Evolutionary conservation across 495 filamentous ascomycete species (phyloP).

Genomic region (Polyplosphaeria fusca): DNA sequence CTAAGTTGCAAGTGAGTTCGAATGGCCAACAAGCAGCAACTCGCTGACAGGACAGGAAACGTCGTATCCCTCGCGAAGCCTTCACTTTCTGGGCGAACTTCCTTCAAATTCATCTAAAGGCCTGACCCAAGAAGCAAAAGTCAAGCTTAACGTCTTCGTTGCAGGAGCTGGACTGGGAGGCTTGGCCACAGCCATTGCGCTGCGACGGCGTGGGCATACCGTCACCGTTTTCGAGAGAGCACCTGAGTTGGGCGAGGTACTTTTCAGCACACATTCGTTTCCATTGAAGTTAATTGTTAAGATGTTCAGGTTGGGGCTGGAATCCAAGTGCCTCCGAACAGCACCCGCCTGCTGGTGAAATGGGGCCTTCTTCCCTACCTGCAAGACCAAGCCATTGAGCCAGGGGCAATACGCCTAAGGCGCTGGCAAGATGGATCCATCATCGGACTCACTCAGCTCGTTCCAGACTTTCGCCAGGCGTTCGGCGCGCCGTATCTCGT

Average conservation of each 20-base stretch:
- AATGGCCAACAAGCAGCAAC: too few relatives aligned
- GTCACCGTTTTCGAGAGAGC: constrained; percentile 53
- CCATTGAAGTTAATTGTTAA: neutral
- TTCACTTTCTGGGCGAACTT: constrained; percentile 3
- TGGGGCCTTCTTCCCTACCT: constrained; percentile 44
- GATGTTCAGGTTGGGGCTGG: constrained; percentile 30
- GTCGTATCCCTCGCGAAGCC: constrained; percentile 16
- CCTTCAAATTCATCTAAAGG: neutral
- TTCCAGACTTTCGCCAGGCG: constrained; percentile 40
- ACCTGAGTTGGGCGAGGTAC: constrained; percentile 44
- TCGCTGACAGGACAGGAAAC: constrained; percentile 18
- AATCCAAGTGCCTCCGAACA: constrained; percentile 35
- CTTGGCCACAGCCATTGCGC: constrained; percentile 50
- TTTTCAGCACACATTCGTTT: neutral
- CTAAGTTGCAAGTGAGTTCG: too few relatives aligned
- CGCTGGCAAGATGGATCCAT: constrained; percentile 45
- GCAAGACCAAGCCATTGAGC: constrained; percentile 37
- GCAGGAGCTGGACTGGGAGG: constrained; percentile 54
- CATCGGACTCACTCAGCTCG: constrained; percentile 43
- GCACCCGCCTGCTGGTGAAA: constrained; percentile 31
- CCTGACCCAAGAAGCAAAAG: constrained; percentile 1
- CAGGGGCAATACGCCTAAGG: constrained; percentile 43
- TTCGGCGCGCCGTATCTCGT: constrained; percentile 46
- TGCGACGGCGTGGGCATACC: constrained; percentile 44
- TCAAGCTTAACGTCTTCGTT: constrained; percentile 46